These are phyloP conservation scores for Acer negundo DNA, from an alignment of 345 rosid species.

Conservation along the genomic window DNA sequence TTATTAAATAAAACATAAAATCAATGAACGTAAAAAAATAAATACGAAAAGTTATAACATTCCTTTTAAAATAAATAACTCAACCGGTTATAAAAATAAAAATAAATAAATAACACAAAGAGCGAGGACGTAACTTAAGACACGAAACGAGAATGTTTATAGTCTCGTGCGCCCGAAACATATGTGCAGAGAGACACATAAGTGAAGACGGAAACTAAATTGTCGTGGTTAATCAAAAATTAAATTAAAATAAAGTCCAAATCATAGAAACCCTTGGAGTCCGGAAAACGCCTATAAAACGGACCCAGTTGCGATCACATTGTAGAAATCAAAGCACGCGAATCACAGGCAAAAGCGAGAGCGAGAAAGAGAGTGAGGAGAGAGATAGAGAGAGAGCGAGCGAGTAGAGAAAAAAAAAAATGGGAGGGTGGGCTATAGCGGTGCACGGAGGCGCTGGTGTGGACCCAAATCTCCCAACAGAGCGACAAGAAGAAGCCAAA, in stretches of 20 bases:
- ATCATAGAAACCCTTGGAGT: constrained; percentile 4
- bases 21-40: too few relatives aligned
- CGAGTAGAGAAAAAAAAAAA: constrained; percentile 19
- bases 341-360: background rate
- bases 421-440: constrained; percentile 96
- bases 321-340: too few relatives aligned
- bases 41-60: too few relatives aligned
- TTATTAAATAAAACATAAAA: too few relatives aligned
- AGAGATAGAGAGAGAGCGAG: background rate
- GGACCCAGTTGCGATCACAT: background rate
- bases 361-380: background rate
- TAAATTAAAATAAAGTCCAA: background rate
- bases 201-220: background rate
- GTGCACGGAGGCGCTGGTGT: constrained; percentile 99
- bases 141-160: background rate
- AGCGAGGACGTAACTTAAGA: background rate
- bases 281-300: constrained; percentile 20
- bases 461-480: constrained; percentile 87
- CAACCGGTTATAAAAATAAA: too few relatives aligned
- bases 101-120: background rate
- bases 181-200: background rate
- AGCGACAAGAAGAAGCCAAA: constrained; percentile 85
- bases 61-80: too few relatives aligned
- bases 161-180: background rate
- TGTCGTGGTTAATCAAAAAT: background rate